A percentile compares a stretch with the other conserved stretches of the same genome.
Conservation (phyloP, 768 basidiomycete genomes). For the Melanogaster broomeanus region DNA sequence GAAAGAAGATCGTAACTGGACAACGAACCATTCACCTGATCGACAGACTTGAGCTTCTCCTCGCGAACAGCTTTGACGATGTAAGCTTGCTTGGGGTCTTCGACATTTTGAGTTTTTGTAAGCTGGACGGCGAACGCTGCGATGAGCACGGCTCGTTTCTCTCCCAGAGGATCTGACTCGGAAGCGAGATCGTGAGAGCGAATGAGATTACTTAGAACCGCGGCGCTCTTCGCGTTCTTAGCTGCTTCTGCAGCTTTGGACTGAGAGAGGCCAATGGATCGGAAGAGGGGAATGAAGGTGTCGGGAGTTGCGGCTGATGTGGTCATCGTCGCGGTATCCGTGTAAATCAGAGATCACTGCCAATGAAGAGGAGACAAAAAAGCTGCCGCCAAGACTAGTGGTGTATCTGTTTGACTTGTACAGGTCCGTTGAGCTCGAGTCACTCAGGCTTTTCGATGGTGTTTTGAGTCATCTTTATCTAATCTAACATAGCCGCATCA, state of each 20-base stretch:
- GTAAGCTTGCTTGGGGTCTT: slow-evolving; percentile 56
- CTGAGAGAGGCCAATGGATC: slow-evolving; percentile 73
- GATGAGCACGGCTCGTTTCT: slow-evolving; percentile 74
- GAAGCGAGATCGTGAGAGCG: slow-evolving; percentile 49
- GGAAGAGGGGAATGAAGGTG: slow-evolving; percentile 50
- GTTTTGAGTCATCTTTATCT: slow-evolving; percentile 22
- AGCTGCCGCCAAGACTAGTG: not conserved
- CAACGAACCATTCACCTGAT: slow-evolving; percentile 82
- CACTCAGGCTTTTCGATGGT: too few relatives aligned
- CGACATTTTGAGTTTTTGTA: slow-evolving; percentile 53
- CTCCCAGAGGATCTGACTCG: slow-evolving; percentile 51
- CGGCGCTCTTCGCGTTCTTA: slow-evolving; percentile 77
- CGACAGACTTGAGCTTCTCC: slow-evolving; percentile 72
- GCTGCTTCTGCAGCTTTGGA: slow-evolving; percentile 82
- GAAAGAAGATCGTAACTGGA: not conserved
- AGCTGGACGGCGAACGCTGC: slow-evolving; percentile 66
- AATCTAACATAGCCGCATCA: slow-evolving; percentile 14
- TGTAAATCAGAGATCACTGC: not conserved
- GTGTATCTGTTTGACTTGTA: not conserved
- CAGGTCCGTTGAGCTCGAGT: not conserved
- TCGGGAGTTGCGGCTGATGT: slow-evolving; percentile 11
- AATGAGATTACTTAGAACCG: slow-evolving; percentile 69
- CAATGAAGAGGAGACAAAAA: not conserved
- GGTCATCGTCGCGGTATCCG: slow-evolving; percentile 9
- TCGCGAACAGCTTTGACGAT: slow-evolving; percentile 69